These are phyloP conservation scores for Cordyceps cateniannulata DNA, from an alignment of 2,329 filamentous ascomycete species.

Conservation along the genomic window DNA sequence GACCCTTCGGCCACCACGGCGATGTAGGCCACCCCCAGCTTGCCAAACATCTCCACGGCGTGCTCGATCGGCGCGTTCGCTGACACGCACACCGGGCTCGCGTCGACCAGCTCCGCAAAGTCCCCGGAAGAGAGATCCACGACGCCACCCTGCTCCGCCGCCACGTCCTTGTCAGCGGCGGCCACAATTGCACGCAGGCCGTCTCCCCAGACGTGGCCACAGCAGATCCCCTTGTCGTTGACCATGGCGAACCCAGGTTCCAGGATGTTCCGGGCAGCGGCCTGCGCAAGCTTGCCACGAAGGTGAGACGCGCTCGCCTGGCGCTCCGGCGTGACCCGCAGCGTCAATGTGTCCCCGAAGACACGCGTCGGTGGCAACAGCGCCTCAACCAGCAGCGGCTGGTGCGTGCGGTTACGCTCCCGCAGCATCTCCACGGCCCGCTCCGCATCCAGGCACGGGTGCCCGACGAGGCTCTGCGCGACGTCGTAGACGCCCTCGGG, in stretches of 20 bases:
- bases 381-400: neutral
- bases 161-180: slow-evolving; percentile 20
- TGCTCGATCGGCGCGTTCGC: slow-evolving; percentile 50
- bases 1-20: slow-evolving; percentile 47
- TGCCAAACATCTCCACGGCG: slow-evolving; percentile 53
- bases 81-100: slow-evolving; percentile 44
- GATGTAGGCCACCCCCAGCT: slow-evolving; percentile 47
- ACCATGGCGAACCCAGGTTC: slow-evolving; percentile 53
- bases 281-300: slow-evolving; percentile 20
- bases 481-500: slow-evolving; percentile 51
- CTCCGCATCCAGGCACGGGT: slow-evolving; percentile 52
- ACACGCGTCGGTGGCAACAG: neutral
- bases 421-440: slow-evolving; percentile 29
- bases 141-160: slow-evolving; percentile 17
- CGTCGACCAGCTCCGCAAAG: slow-evolving; percentile 44
- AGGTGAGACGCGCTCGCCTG: neutral
- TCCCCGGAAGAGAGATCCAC: slow-evolving; percentile 27
- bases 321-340: neutral
- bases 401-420: slow-evolving; percentile 39
- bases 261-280: slow-evolving; percentile 24
- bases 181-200: slow-evolving; percentile 46
- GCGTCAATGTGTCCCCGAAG: neutral
- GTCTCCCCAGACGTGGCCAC: slow-evolving; percentile 48
- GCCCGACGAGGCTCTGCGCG: slow-evolving; percentile 51
- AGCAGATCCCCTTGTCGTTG: slow-evolving; percentile 38